Conservation (phyloP, 2,329 filamentous ascomycete species). For the Colletotrichum abscissum region DNA sequence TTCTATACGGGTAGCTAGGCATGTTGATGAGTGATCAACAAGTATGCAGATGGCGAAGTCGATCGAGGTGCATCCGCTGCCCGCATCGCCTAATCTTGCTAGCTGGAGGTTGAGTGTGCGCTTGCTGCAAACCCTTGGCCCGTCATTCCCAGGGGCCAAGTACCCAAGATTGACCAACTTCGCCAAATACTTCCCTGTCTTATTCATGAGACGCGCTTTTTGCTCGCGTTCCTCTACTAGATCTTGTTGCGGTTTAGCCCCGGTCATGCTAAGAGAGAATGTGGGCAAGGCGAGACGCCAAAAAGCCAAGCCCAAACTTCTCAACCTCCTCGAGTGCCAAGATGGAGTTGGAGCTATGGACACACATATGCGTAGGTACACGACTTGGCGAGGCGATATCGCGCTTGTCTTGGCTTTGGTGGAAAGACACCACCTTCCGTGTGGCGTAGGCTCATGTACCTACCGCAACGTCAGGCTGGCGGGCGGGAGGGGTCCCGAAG, state of each 20-base stretch:
- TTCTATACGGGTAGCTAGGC: not conserved
- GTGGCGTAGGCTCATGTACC: not conserved
- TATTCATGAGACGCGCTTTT: not conserved
- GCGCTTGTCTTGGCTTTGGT: not conserved
- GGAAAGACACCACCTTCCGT: not conserved
- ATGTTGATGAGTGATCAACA: not conserved
- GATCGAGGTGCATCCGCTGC: not conserved
- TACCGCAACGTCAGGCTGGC: not conserved
- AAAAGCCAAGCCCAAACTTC: not conserved
- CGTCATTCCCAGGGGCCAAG: not conserved
- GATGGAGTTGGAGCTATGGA: not conserved
- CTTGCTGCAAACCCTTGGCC: not conserved
- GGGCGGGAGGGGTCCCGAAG: not conserved
- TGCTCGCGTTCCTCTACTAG: not conserved
- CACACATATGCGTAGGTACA: too few species aligned
- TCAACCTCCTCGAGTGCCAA: not conserved
- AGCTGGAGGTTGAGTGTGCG: not conserved
- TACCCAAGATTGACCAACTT: not conserved
- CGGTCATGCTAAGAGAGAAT: not conserved
- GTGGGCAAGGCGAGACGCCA: not conserved
- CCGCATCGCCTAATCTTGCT: not conserved
- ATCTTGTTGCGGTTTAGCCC: not conserved
- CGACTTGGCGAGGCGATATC: too few species aligned
- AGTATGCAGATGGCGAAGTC: not conserved
- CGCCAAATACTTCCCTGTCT: not conserved